Evolutionary conservation across 2,329 filamentous ascomycete species (phyloP), one percentile per base, ranked within the genome.

Genomic region (Madurella mycetomatis): DNA sequence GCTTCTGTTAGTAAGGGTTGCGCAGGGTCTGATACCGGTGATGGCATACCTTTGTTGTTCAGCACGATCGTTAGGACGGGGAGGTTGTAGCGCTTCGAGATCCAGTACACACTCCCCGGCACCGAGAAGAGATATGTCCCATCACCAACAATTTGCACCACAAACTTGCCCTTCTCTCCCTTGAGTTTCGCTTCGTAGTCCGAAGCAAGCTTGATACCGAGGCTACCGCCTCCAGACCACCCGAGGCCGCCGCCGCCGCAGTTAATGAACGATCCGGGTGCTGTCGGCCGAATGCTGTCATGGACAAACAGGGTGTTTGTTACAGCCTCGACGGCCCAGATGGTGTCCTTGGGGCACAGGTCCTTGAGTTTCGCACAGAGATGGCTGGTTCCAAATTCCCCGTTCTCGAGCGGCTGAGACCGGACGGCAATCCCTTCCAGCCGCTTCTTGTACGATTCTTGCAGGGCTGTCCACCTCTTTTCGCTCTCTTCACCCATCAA

Each of bases 261-360:
- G 69, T 79, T 79, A 67, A 79, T 75, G 72, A 76, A 78, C 48
- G 71, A 72, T 0, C 76, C 75, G 0, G 77, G 75, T 8, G 81
- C 62, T 2, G 79, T 83, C 4, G 82, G 79, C 62, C 81, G 81
- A 5, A 91, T 69, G 62, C 88, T 85, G 60, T 91, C 85, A 40
- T 85, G 78, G 2, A 90, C 84, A 42, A 83, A 80, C 1, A 67
- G 68, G 0, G 85, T 84, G 60, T 86, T 82, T 0, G 88, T 91
- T 1, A 92, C 88, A 0, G 88, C 83, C 71, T 92, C 88, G 52
- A 91, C 74, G 2, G 83, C 83, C 77, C 81, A 90, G 61, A 91
- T 87, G 0, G 87, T 86, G 65, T 77, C 74, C 25, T 65, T 42
- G 0, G 75, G 75, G 49, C 70, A 74, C 16, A 71, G 50, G 11